Evolutionary conservation across 2,329 filamentous ascomycete species (phyloP).

Genomic region (Arthrobotrys sphaeroides): DNA sequence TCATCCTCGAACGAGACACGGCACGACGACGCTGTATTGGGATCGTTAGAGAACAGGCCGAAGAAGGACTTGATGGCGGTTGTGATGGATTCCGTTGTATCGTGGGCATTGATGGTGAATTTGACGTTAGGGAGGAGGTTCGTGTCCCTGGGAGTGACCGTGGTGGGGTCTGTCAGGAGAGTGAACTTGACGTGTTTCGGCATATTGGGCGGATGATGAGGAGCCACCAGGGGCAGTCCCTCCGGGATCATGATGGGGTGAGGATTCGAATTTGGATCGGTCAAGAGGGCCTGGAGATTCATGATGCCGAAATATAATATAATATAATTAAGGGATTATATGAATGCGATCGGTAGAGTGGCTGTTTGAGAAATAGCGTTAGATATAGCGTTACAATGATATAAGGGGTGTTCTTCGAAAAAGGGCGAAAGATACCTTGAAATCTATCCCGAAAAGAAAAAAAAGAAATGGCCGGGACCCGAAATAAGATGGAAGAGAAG

Average conservation of each 20-base stretch:
- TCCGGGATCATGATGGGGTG: constrained; percentile 14
- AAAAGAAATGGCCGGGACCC: too few relatives aligned
- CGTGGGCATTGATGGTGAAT: constrained; percentile 88
- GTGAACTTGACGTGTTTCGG: constrained; percentile 57
- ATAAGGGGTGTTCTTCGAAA: not conserved
- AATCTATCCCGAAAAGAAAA: constrained; percentile 16
- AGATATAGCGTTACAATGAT: constrained; percentile 10
- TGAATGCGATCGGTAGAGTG: constrained; percentile 51
- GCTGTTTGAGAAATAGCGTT: constrained; percentile 8
- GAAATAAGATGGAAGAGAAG: constrained; percentile 15
- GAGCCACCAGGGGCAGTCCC: constrained; percentile 45
- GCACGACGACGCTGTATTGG: constrained; percentile 72
- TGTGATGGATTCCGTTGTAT: constrained; percentile 96
- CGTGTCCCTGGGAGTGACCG: constrained; percentile 40
- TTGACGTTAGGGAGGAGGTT: constrained; percentile 39
- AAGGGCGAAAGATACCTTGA: constrained; percentile 18
- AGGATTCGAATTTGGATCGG: constrained; percentile 52
- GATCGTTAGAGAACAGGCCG: constrained; percentile 68
- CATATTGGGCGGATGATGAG: constrained; percentile 55
- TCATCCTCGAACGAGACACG: constrained; percentile 96
- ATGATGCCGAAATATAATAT: constrained; percentile 54
- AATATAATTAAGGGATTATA: constrained; percentile 22
- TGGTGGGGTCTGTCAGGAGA: constrained; percentile 54
- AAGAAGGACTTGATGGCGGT: constrained; percentile 99
- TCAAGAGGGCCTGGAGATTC: constrained; percentile 57